Base-by-base conservation (phyloP, 1,284 basidiomycete species). In the Exobasidium rhododendri region DNA sequence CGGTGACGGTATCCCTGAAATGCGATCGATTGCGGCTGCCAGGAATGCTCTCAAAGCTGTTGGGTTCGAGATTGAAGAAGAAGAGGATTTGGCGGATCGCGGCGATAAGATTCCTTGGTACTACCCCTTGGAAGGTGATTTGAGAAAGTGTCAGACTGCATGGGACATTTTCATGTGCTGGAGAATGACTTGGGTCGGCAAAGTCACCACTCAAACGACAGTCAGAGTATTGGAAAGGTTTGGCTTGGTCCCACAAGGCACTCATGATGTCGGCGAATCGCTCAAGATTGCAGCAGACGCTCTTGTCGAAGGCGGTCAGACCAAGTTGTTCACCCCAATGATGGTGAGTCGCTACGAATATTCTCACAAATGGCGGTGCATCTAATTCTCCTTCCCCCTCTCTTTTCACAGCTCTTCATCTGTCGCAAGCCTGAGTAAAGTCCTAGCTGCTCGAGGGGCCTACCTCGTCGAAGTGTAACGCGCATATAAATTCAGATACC, bases 1-100 rank as follows among this genome's bases (percentile, higher is more conserved):
- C 59, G 94, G 94, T 50, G 93, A 96, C 80, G 94, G 96, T 69
- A 97, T 98, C 76, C 92, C 94, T 22, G 92, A 97, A 83, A 97
- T 98, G 94, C 89, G 94, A 22, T 86, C 87, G 32, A 83, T 94
- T 59, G 79, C 82, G 47, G 82, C 84, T 61, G 88, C 92, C 1
- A 87, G 91, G 64, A 81, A 88, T 63, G 96, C 94, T 0, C 82
- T 98, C 67, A 83, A 86, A 76, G 84, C 83, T 2, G 93, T 97
- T 64, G 94, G 94, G 26, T 94, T 97, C 83, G 82, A 89, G 79
- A 86, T 98, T 67, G 84, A 90, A 72, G 88, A 91, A 78, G 93
- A 97, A 79, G 94, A 97, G 78, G 94, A 98, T 81, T 85, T 98
- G 46, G 94, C 96, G 1, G 90, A 89, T 57, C 88, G 92, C 28